These are phyloP conservation scores for Fusarium sp. DNA, from an alignment of 2,329 filamentous ascomycete species.

Conservation along the genomic window DNA sequence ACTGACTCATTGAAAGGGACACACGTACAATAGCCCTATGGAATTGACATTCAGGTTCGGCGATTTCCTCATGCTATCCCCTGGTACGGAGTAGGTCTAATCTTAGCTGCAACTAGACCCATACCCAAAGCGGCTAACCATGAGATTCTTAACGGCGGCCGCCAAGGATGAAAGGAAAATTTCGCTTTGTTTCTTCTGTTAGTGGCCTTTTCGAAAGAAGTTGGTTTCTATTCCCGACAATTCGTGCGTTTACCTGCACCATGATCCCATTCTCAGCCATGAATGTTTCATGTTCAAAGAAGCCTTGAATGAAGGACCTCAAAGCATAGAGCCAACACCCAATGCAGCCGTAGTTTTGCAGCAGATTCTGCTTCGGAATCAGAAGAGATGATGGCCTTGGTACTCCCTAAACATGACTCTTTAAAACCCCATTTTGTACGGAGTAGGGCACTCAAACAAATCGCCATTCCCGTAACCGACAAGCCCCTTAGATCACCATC, in stretches of 20 bases:
- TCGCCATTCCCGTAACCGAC: conserved; percentile 15
- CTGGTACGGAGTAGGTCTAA: conserved; percentile 1
- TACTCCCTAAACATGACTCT: neutral
- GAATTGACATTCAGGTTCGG: conserved; percentile 4
- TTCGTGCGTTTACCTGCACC: neutral
- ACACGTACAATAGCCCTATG: conserved; percentile 17
- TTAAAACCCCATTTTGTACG: neutral
- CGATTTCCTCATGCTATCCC: conserved; percentile 24
- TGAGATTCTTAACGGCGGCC: conserved; percentile 1
- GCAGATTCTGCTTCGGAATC: neutral
- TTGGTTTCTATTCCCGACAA: conserved; percentile 10
- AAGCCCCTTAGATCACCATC: conserved; percentile 17
- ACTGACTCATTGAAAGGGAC: neutral
- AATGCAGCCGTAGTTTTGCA: neutral
- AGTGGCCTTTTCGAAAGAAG: neutral
- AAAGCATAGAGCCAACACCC: neutral
- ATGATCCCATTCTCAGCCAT: neutral
- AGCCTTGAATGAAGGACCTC: neutral
- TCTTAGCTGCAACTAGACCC: conserved; percentile 19
- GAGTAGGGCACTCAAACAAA: neutral
- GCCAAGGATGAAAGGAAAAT: conserved; percentile 4
- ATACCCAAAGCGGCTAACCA: conserved; percentile 15
- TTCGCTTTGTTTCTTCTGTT: neutral
- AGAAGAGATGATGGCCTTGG: neutral
- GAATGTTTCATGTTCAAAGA: conserved; percentile 11